Evolutionary conservation across 495 filamentous ascomycete species (phyloP), one percentile per base, ranked within the genome.

Genomic region (Penicillium riverlandense): DNA sequence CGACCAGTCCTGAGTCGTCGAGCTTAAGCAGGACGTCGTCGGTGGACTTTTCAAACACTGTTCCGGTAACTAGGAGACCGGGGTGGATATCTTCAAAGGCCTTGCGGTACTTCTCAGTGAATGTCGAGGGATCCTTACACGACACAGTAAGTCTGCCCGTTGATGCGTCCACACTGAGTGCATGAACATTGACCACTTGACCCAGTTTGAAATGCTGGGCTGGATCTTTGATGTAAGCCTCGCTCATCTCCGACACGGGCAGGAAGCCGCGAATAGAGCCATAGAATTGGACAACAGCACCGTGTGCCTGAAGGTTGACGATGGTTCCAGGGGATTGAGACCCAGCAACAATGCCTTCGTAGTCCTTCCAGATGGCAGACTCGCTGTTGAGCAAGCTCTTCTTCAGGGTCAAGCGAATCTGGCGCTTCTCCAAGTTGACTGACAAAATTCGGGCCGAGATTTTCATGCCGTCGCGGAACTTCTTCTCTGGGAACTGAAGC

Each of bases 241-340:
- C 94, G 59, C 90, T 96, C 94, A 98, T 97, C 58, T 98, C 91
- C 3, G 86, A 85, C 2, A 94, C 80, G 1, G 92, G 91, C 43
- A 98, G 75, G 65, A 91, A 97, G 9, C 81, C 94, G 38, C 79
- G 77, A 33, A 96, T 67, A 8, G 71, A 63, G 15, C 89, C 88
- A 55, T 90, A 97, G 70, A 96, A 98, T 53, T 96, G 90, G 39
- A 97, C 86, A 14, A 94, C 78, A 10, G 91, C 92, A 45, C 92
- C 94, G 49, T 79, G 77, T 14, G 74, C 58, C 36, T 89, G 67
- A 10, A 97, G 61, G 37, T 81, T 92, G 49, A 95, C 69, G 40
- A 98, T 80, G 7, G 89, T 96, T 45, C 91, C 94, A 13, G 82
- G 84, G 22, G 80, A 82, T 51, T 90, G 83, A 44, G 80, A 72